Evolutionary conservation across 2,329 filamentous ascomycete genomes (phyloP), one percentile per base, ranked within the genome.

Genomic region (Arthrobotrys pseudoclavata): DNA sequence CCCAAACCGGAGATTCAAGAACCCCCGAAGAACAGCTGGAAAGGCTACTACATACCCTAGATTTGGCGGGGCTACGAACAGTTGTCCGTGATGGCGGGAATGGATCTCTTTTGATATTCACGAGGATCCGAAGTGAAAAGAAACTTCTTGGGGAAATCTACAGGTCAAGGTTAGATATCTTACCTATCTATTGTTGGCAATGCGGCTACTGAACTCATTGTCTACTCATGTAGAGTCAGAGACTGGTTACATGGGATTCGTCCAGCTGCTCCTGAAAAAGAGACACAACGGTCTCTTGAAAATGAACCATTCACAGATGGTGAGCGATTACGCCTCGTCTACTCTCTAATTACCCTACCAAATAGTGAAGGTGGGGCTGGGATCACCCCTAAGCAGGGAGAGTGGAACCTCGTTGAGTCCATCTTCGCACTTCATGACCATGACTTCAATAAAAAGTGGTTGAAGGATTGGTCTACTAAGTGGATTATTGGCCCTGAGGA

Each of bases 221-320:
- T 37, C 18, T 18, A 4, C 13, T 10, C 13, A 45, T 63, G n/a
- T 18, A 77, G 96, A 79, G 90, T 97, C 18, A 92, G 94, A 83
- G 96, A 98, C 84, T 99, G 94, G 93, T 89, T 98, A 37, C 91
- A 96, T 83, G 94, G 94, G 64, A 91, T 97, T 68, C 91, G 93
- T 79, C 88, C 92, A 61, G 88, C 89, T 20, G 90, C 93, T 40
- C 95, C 95, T 0, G 88, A 90, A 69, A 91, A 90, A 82, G 90
- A 96, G 80, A 89, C 93, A 18, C 85, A 88, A 57, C 86, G 89
- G 75, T 88, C 90, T 13, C 88, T 96, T 64, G 86, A 90, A 74
- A 85, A 88, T 15, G 91, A 97, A 80, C 92, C 94, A 0, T 87
- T 97, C 71, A 93, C 91, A 45, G 93, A 97, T 82, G 92, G 95